These are phyloP conservation scores for Orobanche coerulescens DNA, from an alignment of 257 asterid species.

Conservation along the genomic window DNA sequence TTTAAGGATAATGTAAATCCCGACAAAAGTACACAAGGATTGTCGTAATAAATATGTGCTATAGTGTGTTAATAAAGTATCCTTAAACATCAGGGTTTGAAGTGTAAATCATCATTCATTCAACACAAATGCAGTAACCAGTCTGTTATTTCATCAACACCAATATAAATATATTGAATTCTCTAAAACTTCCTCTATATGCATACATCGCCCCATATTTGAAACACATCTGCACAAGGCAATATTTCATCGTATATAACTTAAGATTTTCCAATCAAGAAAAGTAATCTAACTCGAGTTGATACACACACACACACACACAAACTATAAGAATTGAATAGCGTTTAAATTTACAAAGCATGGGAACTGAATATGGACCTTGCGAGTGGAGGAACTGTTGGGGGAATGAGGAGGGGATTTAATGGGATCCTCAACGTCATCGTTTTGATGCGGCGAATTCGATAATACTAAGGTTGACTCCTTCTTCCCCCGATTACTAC, in stretches of 20 bases:
- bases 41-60: not conserved
- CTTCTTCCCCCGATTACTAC: slow-evolving; percentile 45
- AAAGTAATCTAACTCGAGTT: too few species aligned
- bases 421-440: slow-evolving; percentile 64
- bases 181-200: not conserved
- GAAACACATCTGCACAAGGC: not conserved
- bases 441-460: slow-evolving; percentile 40
- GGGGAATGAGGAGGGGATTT: slow-evolving; percentile 77
- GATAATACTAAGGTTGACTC: slow-evolving; percentile 47
- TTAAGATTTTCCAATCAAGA: not conserved
- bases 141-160: slow-evolving; percentile 5
- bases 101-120: not conserved
- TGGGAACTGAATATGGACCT: slow-evolving; percentile 32
- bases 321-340: too few species aligned
- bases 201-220: not conserved
- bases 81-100: not conserved
- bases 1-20: not conserved
- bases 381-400: slow-evolving; percentile 74
- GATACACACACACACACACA: not conserved
- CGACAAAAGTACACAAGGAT: not conserved
- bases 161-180: not conserved
- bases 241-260: not conserved
- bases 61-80: slow-evolving; percentile 2
- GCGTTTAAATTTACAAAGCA: not conserved
- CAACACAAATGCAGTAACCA: slow-evolving; percentile 3